Evolutionary conservation across 441 rosid genomes (phyloP).

Genomic region (Isatis lusitanica): DNA sequence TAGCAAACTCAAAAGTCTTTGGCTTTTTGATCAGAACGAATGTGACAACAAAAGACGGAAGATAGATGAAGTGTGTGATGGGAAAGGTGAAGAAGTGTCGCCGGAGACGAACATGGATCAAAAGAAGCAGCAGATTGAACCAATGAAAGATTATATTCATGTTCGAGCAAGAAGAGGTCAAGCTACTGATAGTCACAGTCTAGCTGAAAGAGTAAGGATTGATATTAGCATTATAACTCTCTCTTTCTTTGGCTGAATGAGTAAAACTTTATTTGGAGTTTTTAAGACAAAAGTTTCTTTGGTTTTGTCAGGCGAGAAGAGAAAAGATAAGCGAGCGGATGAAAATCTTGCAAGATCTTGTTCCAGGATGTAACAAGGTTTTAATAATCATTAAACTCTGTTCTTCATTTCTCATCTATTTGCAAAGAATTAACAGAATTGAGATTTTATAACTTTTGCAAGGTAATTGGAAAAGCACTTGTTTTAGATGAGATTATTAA

Average conservation of each 20-base stretch:
- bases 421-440: not conserved
- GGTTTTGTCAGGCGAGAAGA: constrained; percentile 70
- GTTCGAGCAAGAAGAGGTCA: constrained; percentile 95
- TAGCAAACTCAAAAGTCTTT: not conserved
- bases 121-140: constrained; percentile 51
- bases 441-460: constrained; percentile 22
- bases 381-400: not conserved
- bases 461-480: constrained; percentile 86
- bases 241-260: constrained; percentile 1
- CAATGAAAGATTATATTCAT: constrained; percentile 81
- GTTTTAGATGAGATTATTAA: constrained; percentile 90
- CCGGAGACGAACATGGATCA: constrained; percentile 59
- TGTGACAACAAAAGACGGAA: constrained; percentile 23
- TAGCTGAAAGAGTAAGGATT: constrained; percentile 79
- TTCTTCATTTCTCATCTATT: not conserved
- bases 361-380: constrained; percentile 91
- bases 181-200: constrained; percentile 95
- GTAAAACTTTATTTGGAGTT: not conserved
- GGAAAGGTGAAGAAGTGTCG: constrained; percentile 47
- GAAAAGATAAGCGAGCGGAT: constrained; percentile 93
- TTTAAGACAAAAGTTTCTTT: not conserved
- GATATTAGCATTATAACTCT: not conserved
- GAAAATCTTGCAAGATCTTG: constrained; percentile 88
- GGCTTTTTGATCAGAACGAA: constrained; percentile 28
- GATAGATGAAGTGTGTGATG: constrained; percentile 47